Base-by-base conservation (phyloP, 306 rosid genomes). In the Cucurbita ficifolia region DNA sequence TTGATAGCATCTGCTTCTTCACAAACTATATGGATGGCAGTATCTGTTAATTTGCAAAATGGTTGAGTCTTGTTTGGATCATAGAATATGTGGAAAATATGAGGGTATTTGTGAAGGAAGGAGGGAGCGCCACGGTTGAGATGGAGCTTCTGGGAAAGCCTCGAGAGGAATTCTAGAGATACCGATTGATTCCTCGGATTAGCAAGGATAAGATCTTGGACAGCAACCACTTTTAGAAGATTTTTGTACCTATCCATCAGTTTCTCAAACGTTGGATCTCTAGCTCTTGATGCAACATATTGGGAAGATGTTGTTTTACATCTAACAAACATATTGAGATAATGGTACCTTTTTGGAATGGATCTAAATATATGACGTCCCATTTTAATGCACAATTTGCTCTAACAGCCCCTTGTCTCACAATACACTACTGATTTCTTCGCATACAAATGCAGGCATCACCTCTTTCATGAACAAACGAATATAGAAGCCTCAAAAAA, bases 181-280 rank as follows among this genome's bases (percentile, higher is more conserved):
- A 89, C 87, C 5, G 81, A 75, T 16, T 73, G 88, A 70, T 85
- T 82, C 33, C 64, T 77, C 13, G 97, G 96, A 78, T 89, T 86
- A 52, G 88, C 92, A 7, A 91, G 90, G 80, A 91, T 87, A 75
- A 89, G 99, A 79, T 94, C 97, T 80, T 91, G 96, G 77, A 94
- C 36, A 36, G 88, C 83, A 73, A 85, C 70, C 48, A 91, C 97
- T 83, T 94, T 94, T 75, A 91, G 77, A 78, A 94, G 87, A 80
- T 82, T 71, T 50, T 91, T 94, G 84, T 89, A 89, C 69, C 83
- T 89, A 10, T 94, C 92, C 99, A 94, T 94, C 11, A 89, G 55
- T 81, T 94, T 94, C 85, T 94, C 99, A 74, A 94, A 91, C 0
- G 92, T 89, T n/a, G 96, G 84, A 77, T 94, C 97, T 84, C 97